phyloP scores from a whole-genome alignment of 805 yeast genomes.

The Sugiyamaella lignohabitans region DNA sequence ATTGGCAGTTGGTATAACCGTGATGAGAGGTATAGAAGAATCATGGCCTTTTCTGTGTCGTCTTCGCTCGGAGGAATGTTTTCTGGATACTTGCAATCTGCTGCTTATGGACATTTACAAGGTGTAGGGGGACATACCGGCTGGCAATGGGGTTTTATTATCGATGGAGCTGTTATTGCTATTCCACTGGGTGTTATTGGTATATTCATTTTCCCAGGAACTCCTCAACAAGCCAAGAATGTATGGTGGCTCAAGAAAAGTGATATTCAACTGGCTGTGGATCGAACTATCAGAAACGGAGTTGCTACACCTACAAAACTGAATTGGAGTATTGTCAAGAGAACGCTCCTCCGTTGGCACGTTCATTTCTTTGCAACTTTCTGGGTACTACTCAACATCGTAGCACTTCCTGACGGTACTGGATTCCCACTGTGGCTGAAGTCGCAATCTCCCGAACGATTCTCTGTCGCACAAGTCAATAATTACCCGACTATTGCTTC shows the following conservation, averaged over 20 bases:
- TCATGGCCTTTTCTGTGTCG: constrained; percentile 38
- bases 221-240: constrained; percentile 35
- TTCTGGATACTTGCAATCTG: constrained; percentile 41
- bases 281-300: constrained; percentile 29
- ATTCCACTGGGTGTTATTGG: constrained; percentile 38
- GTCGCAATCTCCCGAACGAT: constrained; percentile 26
- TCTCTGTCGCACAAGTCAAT: constrained; percentile 33
- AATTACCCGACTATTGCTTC: constrained; percentile 39
- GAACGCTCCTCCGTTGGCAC: constrained; percentile 29
- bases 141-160: constrained; percentile 49
- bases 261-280: constrained; percentile 29
- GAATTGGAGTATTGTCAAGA: constrained; percentile 20
- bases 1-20: constrained; percentile 43
- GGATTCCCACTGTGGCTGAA: constrained; percentile 38
- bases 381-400: constrained; percentile 35
- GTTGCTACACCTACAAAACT: constrained; percentile 21
- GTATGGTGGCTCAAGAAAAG: constrained; percentile 29
- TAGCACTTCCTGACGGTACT: constrained; percentile 38
- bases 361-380: constrained; percentile 31
- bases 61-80: constrained; percentile 39
- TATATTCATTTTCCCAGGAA: constrained; percentile 43
- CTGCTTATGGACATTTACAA: constrained; percentile 36
- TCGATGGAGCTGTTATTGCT: constrained; percentile 46
- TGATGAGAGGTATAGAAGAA: constrained; percentile 38
- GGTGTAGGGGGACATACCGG: constrained; percentile 38